Evolutionary conservation across 768 basidiomycete genomes (phyloP).

Genomic region (Leccinum aurantiacum): DNA sequence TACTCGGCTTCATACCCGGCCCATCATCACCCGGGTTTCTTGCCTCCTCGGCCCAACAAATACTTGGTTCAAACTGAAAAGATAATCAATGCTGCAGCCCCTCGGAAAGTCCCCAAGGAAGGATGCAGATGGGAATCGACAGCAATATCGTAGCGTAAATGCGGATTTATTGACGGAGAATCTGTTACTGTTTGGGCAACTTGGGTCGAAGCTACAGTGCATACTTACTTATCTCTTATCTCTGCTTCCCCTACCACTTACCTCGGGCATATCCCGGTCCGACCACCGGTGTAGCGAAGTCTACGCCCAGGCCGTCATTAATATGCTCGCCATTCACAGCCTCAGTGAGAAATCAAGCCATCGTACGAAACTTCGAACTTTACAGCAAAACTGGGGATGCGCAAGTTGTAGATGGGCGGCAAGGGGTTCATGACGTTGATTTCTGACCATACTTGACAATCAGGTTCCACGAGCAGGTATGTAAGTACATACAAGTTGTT

Average conservation of each 20-base stretch:
- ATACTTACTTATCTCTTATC: too few relatives aligned
- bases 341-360: neutral
- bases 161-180: neutral
- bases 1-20: neutral
- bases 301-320: neutral
- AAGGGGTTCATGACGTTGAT: neutral
- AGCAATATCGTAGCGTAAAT: neutral
- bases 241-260: neutral
- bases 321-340: neutral
- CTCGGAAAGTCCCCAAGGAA: too few relatives aligned
- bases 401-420: neutral
- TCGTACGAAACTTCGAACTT: neutral
- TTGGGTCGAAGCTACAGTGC: neutral
- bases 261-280: neutral
- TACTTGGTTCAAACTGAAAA: neutral
- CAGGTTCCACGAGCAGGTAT: neutral
- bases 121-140: neutral
- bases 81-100: neutral
- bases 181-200: neutral
- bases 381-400: neutral
- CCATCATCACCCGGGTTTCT: neutral
- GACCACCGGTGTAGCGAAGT: neutral
- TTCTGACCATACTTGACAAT: neutral
- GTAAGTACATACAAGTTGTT: neutral
- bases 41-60: neutral